Evolutionary conservation across 768 basidiomycete species (phyloP).

Genomic region (Mycena epipterygia): DNA sequence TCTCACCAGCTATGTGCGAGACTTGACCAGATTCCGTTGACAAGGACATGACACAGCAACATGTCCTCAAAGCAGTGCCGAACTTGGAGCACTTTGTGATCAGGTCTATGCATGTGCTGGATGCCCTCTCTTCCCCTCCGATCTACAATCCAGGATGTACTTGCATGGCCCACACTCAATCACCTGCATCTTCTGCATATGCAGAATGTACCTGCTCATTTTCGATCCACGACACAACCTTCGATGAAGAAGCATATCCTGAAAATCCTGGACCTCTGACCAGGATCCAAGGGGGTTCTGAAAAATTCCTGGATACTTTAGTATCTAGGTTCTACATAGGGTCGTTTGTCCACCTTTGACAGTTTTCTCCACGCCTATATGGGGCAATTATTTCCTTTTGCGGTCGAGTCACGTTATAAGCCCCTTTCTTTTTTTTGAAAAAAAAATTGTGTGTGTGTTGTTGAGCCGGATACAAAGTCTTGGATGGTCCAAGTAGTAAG

Average conservation of each 20-base stretch:
- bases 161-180: background rate
- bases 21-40: constrained; percentile 27
- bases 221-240: constrained; percentile 8
- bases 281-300: too few relatives aligned
- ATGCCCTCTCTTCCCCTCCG: background rate
- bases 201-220: background rate
- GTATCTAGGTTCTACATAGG: too few relatives aligned
- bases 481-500: too few relatives aligned
- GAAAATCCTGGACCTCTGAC: background rate
- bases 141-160: constrained; percentile 7
- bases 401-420: too few relatives aligned
- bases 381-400: too few relatives aligned
- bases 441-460: too few relatives aligned
- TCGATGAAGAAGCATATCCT: background rate
- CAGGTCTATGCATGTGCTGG: constrained; percentile 18
- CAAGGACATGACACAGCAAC: constrained; percentile 18
- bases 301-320: too few relatives aligned
- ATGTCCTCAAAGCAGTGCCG: background rate
- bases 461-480: too few relatives aligned
- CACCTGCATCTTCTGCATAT: constrained; percentile 24
- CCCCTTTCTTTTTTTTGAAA: too few relatives aligned
- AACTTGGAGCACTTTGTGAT: constrained; percentile 30
- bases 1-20: constrained; percentile 22
- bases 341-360: too few relatives aligned
- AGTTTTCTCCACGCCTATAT: too few relatives aligned